Percentiles rank a stretch among this genome's conserved stretches.
These are phyloP conservation scores for Cyberlindnera petersonii DNA, from an alignment of 805 yeast genomes.

Conservation along the genomic window DNA sequence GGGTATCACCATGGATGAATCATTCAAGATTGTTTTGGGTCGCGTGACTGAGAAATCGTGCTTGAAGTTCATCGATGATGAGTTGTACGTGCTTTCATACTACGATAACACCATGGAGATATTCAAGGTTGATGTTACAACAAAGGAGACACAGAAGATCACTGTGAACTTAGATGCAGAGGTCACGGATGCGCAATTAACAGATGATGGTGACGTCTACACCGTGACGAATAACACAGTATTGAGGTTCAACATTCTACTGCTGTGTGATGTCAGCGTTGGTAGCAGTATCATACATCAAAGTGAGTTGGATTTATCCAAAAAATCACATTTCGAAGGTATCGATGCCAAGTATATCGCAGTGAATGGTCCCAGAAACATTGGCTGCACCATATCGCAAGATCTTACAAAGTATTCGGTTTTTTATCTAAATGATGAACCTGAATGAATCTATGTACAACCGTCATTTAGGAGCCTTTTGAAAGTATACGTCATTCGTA, in stretches of 20 bases:
- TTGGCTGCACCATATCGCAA: slow-evolving; percentile 37
- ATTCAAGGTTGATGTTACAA: slow-evolving; percentile 9
- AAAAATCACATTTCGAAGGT: slow-evolving; percentile 4
- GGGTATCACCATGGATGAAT: slow-evolving; percentile 1
- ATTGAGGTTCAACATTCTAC: background rate
- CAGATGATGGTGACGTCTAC: slow-evolving; percentile 12
- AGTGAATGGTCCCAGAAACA: slow-evolving; percentile 25
- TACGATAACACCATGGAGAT: slow-evolving; percentile 16
- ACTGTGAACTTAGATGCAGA: slow-evolving; percentile 5
- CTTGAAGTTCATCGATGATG: slow-evolving; percentile 11
- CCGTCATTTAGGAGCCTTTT: background rate
- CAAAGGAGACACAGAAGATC: background rate
- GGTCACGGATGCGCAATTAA: slow-evolving; percentile 14
- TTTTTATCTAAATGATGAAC: slow-evolving; percentile 10
- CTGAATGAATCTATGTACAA: background rate
- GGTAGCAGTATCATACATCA: background rate
- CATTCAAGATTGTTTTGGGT: slow-evolving; percentile 15
- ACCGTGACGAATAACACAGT: slow-evolving; percentile 2
- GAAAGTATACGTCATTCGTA: slow-evolving; percentile 8
- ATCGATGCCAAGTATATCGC: slow-evolving; percentile 29
- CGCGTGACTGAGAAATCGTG: slow-evolving; percentile 16
- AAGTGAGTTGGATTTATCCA: background rate
- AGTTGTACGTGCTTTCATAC: slow-evolving; percentile 10
- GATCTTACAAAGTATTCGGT: slow-evolving; percentile 28
- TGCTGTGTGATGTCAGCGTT: background rate